Conservation (phyloP, 2,329 filamentous ascomycete species). For the Cadophora sp. region DNA sequence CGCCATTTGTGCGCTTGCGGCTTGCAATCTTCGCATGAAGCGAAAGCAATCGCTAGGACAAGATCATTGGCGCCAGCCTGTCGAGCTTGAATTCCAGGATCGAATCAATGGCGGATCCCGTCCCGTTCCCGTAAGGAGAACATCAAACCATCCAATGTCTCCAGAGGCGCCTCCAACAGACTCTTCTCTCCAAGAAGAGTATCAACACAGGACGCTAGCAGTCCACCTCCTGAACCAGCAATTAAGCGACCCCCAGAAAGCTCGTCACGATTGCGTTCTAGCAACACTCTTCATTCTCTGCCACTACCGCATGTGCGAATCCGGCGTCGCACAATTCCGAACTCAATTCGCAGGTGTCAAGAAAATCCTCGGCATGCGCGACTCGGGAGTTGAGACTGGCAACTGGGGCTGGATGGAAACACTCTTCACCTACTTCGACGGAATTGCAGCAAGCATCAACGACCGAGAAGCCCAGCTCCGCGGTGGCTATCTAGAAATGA, state of each 20-base stretch:
- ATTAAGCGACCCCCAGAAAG: conserved; percentile 75
- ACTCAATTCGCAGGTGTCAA: conserved; percentile 93
- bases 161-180: conserved; percentile 55
- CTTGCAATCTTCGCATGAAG: conserved; percentile 90
- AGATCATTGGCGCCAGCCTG: conserved; percentile 53
- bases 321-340: conserved; percentile 89
- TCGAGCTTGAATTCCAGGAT: conserved; percentile 44
- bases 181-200: conserved; percentile 75
- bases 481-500: conserved; percentile 67
- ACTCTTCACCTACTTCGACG: conserved; percentile 94
- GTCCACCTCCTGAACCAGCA: conserved; percentile 85
- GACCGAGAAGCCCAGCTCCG: conserved; percentile 85
- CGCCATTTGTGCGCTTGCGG: conserved; percentile 86
- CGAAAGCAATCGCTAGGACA: conserved; percentile 68
- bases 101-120: conserved; percentile 39
- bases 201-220: conserved; percentile 80
- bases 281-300: conserved; percentile 88
- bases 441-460: conserved; percentile 90
- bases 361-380: conserved; percentile 82
- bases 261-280: conserved; percentile 84
- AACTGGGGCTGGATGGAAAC: conserved; percentile 91
- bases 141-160: conserved; percentile 40
- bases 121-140: conserved; percentile 33
- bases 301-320: conserved; percentile 93
- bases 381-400: conserved; percentile 62